Conservation (phyloP, 2,329 filamentous ascomycete genomes). For the Colletotrichum scovillei region DNA sequence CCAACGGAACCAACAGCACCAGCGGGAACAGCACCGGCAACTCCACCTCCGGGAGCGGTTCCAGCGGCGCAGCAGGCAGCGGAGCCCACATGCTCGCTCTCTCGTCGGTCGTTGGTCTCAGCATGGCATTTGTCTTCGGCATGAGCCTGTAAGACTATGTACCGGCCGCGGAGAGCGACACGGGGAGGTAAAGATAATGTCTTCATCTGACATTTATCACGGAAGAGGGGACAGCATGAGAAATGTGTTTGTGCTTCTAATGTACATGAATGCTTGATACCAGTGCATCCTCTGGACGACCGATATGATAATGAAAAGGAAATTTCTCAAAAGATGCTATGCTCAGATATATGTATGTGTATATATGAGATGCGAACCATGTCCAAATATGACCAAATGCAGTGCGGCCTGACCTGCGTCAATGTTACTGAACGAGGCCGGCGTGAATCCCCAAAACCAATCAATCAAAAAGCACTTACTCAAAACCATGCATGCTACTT, state of each 20-base stretch:
- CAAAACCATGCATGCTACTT: not conserved
- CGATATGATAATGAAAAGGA: not conserved
- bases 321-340: not conserved
- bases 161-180: too few relatives aligned
- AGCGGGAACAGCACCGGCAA: constrained; percentile 27
- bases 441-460: not conserved
- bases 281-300: constrained; percentile 16
- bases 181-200: not conserved
- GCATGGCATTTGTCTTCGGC: constrained; percentile 50
- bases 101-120: constrained; percentile 50
- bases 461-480: not conserved
- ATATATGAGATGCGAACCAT: not conserved
- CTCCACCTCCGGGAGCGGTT: constrained; percentile 14
- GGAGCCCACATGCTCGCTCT: constrained; percentile 43
- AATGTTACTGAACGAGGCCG: not conserved
- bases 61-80: constrained; percentile 34
- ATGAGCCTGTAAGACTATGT: constrained; percentile 45
- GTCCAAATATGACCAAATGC: not conserved
- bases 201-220: not conserved
- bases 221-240: constrained; percentile 13
- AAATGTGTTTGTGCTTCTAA: constrained; percentile 30
- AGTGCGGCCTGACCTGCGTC: not conserved
- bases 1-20: constrained; percentile 35
- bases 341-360: not conserved
- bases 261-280: constrained; percentile 36